Evolutionary conservation across 768 basidiomycete species (phyloP), one percentile per base, ranked within the genome.

Genomic region (Sistotremastrum niveocremeum): DNA sequence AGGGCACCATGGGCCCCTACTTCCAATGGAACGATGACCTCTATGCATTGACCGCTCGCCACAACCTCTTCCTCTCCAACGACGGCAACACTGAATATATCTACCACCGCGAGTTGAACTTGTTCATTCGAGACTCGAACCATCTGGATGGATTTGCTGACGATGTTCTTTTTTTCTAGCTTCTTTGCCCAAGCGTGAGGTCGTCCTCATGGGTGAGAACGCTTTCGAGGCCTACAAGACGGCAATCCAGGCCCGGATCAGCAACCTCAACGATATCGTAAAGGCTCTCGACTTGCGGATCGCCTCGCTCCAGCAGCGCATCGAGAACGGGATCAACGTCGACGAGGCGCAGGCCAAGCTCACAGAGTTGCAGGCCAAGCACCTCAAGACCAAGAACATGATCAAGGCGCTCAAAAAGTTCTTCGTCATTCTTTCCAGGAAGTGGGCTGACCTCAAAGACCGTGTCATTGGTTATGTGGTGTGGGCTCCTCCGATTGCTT

Each of bases 401-500:
- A 57, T 60, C 50, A 47, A 46, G 12, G 41, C 44, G 12, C 52
- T 61, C 44, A 60, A 56, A 48, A 42, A 42, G 35, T 57, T 56
- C 48, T 57, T 54, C 38, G 52, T 53, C 47, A 44, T 9, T 20
- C 32, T 59, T 10, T 45, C 45, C 49, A 56, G 46, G 52, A 45
- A 49, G 29, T 59, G 59, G 58, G 43, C 42, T 40, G 50, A 56
- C 46, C 9, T 38, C 10, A 56, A 51, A 33, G 50, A 60, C 46
- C 59, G 56, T 7, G 46, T 60, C 42, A 60, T 60, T 40, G 58
- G 58, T 1, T 44, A 44, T 49, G 52, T 60, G 45, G 40, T 45
- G 46, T 60, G 58, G 58, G 54, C 58, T 39, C 59, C 58, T 37
- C 50, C 54, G 41, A 54, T 59, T 46, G 48, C 37, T 46, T 49